These are phyloP conservation scores for Elasticomyces elasticus DNA, from an alignment of 495 filamentous ascomycete species.

Conservation along the genomic window DNA sequence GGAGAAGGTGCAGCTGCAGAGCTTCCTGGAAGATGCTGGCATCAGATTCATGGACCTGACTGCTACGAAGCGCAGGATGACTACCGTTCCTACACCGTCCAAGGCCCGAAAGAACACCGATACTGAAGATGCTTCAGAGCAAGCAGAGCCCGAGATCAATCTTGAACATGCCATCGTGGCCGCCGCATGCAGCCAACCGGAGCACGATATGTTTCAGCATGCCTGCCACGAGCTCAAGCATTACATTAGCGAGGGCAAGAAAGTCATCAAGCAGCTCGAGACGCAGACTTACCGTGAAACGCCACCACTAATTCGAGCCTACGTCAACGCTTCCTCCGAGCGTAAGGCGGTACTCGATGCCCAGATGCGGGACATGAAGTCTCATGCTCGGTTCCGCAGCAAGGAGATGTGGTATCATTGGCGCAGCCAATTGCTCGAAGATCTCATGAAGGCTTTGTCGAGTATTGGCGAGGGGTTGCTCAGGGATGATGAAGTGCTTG, in stretches of 20 bases:
- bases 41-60: constrained; percentile 95
- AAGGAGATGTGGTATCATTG: constrained; percentile 97
- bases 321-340: constrained; percentile 75
- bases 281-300: constrained; percentile 76
- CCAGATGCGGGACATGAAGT: constrained; percentile 94
- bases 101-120: constrained; percentile 32
- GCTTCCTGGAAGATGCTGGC: constrained; percentile 88
- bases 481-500: constrained; percentile 57
- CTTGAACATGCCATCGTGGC: constrained; percentile 76
- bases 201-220: constrained; percentile 90
- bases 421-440: constrained; percentile 83
- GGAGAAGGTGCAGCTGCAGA: constrained; percentile 73
- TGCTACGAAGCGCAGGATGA: constrained; percentile 85
- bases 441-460: constrained; percentile 66
- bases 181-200: constrained; percentile 81
- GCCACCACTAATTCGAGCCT: constrained; percentile 83
- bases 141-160: constrained; percentile 28
- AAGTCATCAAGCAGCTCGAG: constrained; percentile 81
- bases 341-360: constrained; percentile 81
- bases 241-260: constrained; percentile 83
- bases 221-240: constrained; percentile 89
- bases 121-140: constrained; percentile 32
- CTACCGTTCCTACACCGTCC: constrained; percentile 46
- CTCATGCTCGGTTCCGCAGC: constrained; percentile 74
- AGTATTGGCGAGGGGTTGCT: constrained; percentile 67